phyloP scores from a whole-genome alignment of 2,329 filamentous ascomycete species.

The Beauveria pseudobassiana region DNA sequence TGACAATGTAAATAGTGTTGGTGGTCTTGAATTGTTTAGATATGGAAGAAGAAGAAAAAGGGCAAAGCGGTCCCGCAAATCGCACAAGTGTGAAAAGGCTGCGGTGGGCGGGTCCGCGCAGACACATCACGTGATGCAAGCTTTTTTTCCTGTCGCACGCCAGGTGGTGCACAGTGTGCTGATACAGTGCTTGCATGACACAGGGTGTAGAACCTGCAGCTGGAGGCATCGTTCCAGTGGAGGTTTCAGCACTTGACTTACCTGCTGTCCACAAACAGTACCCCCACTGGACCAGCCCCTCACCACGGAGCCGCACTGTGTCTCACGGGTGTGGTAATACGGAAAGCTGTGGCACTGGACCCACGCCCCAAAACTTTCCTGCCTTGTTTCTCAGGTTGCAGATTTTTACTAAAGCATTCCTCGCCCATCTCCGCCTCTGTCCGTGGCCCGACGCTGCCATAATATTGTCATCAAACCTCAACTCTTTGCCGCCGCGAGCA shows the following conservation, averaged over 20 bases:
- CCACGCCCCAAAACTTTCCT: background rate
- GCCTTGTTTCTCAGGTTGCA: constrained; percentile 15
- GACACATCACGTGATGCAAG: background rate
- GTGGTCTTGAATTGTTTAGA: constrained; percentile 33
- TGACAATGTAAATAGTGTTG: constrained; percentile 32
- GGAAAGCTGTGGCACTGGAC: background rate
- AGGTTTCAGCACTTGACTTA: background rate
- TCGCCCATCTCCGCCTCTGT: constrained; percentile 7
- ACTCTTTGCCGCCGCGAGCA: constrained; percentile 8
- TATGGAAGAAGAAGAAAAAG: constrained; percentile 22
- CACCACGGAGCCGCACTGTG: background rate
- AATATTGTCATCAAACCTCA: constrained; percentile 9
- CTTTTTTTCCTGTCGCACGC: background rate
- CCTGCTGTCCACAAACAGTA: no score
- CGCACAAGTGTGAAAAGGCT: constrained; percentile 16
- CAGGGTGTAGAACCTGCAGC: background rate
- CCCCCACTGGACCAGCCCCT: background rate
- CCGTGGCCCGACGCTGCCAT: constrained; percentile 8
- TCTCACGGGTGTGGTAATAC: constrained; percentile 2
- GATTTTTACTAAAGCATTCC: background rate
- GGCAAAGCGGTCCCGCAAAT: constrained; percentile 15
- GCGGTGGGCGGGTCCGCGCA: background rate
- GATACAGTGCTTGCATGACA: background rate
- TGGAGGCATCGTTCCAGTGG: background rate
- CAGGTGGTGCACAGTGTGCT: background rate